Evolutionary conservation across 2,329 filamentous ascomycete species (phyloP).

Genomic region (Pestalotiopsis sp.): DNA sequence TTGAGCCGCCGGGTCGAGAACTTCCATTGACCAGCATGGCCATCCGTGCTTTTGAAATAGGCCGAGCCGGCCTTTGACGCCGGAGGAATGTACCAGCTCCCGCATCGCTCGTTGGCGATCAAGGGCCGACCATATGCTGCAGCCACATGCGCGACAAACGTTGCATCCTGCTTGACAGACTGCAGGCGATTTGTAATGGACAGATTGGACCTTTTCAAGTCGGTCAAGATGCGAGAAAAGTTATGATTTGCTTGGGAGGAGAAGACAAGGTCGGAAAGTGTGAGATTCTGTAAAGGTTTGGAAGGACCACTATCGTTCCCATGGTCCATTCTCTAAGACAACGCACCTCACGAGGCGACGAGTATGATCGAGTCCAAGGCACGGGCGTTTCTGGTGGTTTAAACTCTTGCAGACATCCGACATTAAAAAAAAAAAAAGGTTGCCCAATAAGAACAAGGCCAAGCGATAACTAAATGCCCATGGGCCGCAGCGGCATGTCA

Average conservation of each 20-base stretch:
- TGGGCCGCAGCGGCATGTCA: too few species aligned
- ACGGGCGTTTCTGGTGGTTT: too few species aligned
- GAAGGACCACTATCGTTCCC: not conserved
- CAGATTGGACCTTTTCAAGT: conserved; percentile 76
- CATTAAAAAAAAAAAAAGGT: too few species aligned
- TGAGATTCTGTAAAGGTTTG: not conserved
- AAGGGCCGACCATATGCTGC: conserved; percentile 65
- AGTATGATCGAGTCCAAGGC: too few species aligned
- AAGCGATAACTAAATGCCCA: too few species aligned
- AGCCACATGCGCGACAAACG: conserved; percentile 70
- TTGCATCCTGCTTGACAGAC: conserved; percentile 77
- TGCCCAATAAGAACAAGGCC: too few species aligned
- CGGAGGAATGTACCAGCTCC: conserved; percentile 88
- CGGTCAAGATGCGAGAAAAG: conserved; percentile 70
- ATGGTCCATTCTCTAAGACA: not conserved
- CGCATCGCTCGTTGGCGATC: conserved; percentile 91
- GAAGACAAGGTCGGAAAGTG: conserved; percentile 50
- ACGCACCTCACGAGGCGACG: too few species aligned
- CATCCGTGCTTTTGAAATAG: conserved; percentile 98
- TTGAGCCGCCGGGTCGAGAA: conserved; percentile 88
- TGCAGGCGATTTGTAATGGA: conserved; percentile 79
- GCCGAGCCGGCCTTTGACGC: conserved; percentile 69
- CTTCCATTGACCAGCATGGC: conserved; percentile 87
- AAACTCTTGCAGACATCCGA: too few species aligned
- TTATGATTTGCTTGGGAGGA: conserved; percentile 59